Percentiles rank a stretch among this genome's conserved stretches.
Evolutionary conservation across 768 basidiomycete species (phyloP).

Genomic region (Kwoniella botswanensis): DNA sequence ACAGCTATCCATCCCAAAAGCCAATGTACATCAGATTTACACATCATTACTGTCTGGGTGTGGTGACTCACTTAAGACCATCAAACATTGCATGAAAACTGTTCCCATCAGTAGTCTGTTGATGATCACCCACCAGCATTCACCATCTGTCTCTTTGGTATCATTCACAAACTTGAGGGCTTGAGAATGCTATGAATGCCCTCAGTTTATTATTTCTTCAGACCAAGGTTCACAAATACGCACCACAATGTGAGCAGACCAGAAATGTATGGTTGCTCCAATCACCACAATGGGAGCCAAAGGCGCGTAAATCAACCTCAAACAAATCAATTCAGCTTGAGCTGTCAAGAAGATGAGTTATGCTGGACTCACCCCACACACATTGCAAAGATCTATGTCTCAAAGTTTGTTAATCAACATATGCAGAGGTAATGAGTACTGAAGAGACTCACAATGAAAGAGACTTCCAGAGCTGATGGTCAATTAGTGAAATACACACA

Average conservation of each 20-base stretch:
- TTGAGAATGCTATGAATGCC: conserved; percentile 19
- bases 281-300: conserved; percentile 85
- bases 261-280: conserved; percentile 81
- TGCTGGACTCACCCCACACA: conserved; percentile 34
- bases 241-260: conserved; percentile 60
- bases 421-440: neutral
- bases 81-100: conserved; percentile 74
- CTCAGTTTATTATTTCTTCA: neutral
- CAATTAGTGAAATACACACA: neutral
- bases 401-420: neutral
- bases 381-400: conserved; percentile 42
- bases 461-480: conserved; percentile 44
- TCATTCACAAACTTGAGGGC: conserved; percentile 91
- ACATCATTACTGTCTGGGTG: neutral
- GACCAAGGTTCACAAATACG: neutral
- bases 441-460: conserved; percentile 39
- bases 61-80: conserved; percentile 49
- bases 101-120: conserved; percentile 81
- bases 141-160: conserved; percentile 84
- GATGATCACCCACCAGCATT: conserved; percentile 78
- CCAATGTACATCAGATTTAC: neutral
- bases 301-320: conserved; percentile 79
- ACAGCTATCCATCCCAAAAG: conserved; percentile 27
- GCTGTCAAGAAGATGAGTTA: no score
- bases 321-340: no score